Conservation (phyloP, 2,329 filamentous ascomycete genomes). For the Trichoderma guizhouense region DNA sequence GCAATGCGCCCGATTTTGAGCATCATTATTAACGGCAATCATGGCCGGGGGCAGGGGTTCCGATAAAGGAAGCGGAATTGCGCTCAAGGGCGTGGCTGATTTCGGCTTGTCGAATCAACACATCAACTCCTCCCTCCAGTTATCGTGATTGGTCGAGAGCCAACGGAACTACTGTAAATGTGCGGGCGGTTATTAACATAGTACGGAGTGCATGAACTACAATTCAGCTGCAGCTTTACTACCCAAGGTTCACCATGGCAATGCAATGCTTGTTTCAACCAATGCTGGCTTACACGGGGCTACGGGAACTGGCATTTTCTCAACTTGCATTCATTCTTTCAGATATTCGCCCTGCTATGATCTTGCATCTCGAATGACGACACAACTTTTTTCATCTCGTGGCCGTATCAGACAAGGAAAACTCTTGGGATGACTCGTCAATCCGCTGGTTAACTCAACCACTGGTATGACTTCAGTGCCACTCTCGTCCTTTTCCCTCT, state of each 20-base stretch:
- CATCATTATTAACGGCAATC: background rate
- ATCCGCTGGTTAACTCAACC: slow-evolving; percentile 27
- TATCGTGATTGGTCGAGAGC: background rate
- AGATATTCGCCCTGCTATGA: background rate
- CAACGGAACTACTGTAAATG: background rate
- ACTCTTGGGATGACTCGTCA: slow-evolving; percentile 28
- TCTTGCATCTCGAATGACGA: slow-evolving; percentile 8
- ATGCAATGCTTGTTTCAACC: background rate
- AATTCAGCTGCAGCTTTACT: background rate
- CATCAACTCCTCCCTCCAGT: background rate
- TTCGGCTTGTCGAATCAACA: background rate
- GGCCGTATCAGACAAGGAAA: slow-evolving; percentile 27
- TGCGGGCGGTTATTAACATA: background rate
- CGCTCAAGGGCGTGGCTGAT: background rate
- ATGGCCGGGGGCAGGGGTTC: background rate
- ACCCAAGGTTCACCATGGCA: background rate
- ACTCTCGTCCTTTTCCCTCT: slow-evolving; percentile 31
- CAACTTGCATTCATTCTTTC: too few relatives aligned
- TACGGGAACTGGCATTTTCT: too few relatives aligned
- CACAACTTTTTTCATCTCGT: slow-evolving; percentile 23
- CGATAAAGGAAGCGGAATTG: background rate
- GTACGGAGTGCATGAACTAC: background rate
- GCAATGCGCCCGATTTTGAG: background rate
- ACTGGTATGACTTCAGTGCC: slow-evolving; percentile 34
- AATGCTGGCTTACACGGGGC: too few relatives aligned